Conservation (phyloP, 2,329 filamentous ascomycete genomes). For the Nemania bipapillata region DNA sequence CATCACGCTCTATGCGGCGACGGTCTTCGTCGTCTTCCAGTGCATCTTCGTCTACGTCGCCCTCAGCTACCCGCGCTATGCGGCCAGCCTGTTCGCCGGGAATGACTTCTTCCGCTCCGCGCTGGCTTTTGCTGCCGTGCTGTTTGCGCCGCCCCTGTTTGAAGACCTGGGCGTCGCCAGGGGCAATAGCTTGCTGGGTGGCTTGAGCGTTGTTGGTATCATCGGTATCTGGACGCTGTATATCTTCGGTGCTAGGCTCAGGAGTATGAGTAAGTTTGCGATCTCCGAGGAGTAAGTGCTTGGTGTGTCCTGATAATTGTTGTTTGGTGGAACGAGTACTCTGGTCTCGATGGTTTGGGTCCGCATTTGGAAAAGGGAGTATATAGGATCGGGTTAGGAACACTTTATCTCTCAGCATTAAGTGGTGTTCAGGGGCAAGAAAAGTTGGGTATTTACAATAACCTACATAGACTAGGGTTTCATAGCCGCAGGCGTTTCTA, state of each 20-base stretch:
- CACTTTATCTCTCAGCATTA: background rate
- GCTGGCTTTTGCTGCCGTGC: conserved; percentile 68
- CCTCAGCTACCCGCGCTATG: conserved; percentile 66
- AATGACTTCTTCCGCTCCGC: conserved; percentile 70
- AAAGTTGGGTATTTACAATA: background rate
- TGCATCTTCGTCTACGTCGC: conserved; percentile 71
- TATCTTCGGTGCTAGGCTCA: conserved; percentile 65
- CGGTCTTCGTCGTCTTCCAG: conserved; percentile 58
- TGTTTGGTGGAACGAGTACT: background rate
- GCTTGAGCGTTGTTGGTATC: conserved; percentile 64
- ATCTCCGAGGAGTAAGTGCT: conserved; percentile 44
- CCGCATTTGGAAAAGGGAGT: background rate
- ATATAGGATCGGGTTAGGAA: background rate
- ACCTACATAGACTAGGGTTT: background rate
- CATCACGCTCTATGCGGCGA: conserved; percentile 61
- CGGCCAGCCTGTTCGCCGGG: conserved; percentile 68
- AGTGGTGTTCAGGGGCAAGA: background rate
- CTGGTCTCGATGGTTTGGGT: background rate
- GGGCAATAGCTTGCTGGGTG: conserved; percentile 60
- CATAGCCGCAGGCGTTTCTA: background rate
- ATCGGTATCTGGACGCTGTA: conserved; percentile 70
- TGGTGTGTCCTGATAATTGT: background rate
- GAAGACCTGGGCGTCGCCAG: conserved; percentile 64
- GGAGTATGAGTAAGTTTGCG: conserved; percentile 69
- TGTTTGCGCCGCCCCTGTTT: conserved; percentile 70